Evolutionary conservation across 169 alveolate genomes (phyloP), one percentile per base, ranked within the genome.

Genomic region (Eimeria necatrix): DNA sequence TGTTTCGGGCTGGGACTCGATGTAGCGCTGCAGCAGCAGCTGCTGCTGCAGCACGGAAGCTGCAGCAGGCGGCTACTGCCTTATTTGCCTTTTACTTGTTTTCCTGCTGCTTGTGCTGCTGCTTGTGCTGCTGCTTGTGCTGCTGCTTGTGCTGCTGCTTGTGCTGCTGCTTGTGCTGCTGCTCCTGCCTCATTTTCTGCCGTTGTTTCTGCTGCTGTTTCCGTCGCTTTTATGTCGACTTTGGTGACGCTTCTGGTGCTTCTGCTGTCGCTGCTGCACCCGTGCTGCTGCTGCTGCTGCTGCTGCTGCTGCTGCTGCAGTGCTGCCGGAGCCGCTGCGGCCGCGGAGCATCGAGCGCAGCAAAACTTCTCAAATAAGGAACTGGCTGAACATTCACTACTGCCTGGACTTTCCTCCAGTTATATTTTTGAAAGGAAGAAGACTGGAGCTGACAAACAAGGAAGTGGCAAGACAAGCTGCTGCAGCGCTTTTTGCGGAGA

Each of bases 351-450:
- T 91, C 49, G 95, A 91, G 81, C 59, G 71, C 26, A 59, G 85
- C 73, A 51, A 60, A 76, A 80, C 95, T 46, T 91, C 95, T 7
- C 86, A 91, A 46, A 83, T 91, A 3, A 61, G 95, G n/a, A 91
- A 91, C 68, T 91, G 95, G 95, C 81, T 91, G 91, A 70, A 76
- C 60, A 83, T 91, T 61, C 95, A 91, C 85, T 91, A 78, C 80
- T 84, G 86, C 12, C 60, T 68, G 48, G 89, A 91, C 81, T 91
- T 61, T 74, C 91, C 95, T n/a, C 91, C 95, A 53, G 51, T 76
- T 22, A 41, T 91, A 3, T 91, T 91, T 20, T n/a, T 91, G 52
- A 53, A 73, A 0, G 84, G 88, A 18, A 48, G 74, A 76, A 91
- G 91, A 24, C n/a, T 91, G 7, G 95, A 76, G 22, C 48, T 91